phyloP scores from a whole-genome alignment of 192 early-diverging fungal genomes.

The Backusella circina region DNA sequence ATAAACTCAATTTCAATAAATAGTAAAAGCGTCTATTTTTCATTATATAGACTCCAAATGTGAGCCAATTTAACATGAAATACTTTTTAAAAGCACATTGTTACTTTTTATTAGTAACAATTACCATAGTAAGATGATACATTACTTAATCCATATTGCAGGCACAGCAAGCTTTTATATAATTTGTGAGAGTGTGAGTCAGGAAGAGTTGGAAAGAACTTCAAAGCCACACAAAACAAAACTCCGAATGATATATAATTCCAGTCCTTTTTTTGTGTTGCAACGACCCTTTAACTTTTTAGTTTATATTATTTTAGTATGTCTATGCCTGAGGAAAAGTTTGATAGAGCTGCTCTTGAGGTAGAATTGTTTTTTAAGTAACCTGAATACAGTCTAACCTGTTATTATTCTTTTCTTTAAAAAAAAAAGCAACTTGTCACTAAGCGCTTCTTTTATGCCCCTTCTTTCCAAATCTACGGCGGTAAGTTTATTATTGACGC shows the following conservation, averaged over 20 bases:
- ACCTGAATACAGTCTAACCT: background rate
- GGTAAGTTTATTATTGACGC: conserved; percentile 46
- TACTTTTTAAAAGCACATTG: background rate
- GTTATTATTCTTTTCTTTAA: background rate
- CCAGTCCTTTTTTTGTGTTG: background rate
- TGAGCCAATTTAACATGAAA: background rate
- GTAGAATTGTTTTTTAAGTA: background rate
- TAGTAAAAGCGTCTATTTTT: too few relatives aligned
- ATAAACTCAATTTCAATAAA: too few relatives aligned
- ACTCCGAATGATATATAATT: background rate
- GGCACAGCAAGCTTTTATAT: background rate
- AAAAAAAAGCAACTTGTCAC: conserved; percentile 65
- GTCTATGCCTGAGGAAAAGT: conserved; percentile 2
- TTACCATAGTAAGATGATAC: background rate
- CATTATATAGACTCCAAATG: background rate
- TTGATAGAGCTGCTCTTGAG: conserved; percentile 35
- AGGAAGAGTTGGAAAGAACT: background rate
- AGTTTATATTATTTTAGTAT: background rate
- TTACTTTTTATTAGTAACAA: background rate
- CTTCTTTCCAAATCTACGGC: conserved; percentile 93
- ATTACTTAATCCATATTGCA: background rate
- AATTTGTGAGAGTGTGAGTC: background rate
- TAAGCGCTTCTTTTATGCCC: conserved; percentile 96
- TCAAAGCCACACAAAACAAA: background rate
- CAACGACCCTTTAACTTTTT: background rate